phyloP scores from a whole-genome alignment of 768 basidiomycete species.

The Trametes villosa region DNA sequence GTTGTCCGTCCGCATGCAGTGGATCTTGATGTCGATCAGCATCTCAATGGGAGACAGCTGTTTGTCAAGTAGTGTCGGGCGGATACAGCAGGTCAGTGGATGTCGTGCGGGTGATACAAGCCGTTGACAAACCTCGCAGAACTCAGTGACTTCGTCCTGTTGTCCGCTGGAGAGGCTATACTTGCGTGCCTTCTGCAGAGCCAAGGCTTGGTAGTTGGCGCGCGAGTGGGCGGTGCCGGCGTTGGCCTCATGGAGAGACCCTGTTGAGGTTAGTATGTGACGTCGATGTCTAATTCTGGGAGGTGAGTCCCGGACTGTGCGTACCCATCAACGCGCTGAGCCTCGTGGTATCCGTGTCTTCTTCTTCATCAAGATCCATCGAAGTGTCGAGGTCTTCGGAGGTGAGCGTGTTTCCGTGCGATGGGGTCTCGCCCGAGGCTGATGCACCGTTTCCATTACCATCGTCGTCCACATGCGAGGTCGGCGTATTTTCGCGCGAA shows the following conservation, averaged over 20 bases:
- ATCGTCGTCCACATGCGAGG: no score
- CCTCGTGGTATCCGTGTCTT: neutral
- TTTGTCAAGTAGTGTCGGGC: neutral
- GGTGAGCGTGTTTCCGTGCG: neutral
- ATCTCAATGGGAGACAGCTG: constrained; percentile 2
- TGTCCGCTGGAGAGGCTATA: neutral
- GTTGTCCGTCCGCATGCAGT: constrained; percentile 3
- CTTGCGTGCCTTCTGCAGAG: neutral
- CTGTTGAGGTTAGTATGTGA: neutral
- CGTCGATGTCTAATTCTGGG: neutral
- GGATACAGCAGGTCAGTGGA: neutral
- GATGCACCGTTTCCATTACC: neutral
- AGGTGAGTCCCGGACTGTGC: neutral
- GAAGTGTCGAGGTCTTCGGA: neutral
- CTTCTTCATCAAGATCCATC: neutral
- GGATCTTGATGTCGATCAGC: constrained; percentile 16
- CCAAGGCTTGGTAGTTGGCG: neutral
- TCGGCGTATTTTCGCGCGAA: no score
- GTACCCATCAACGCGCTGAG: neutral
- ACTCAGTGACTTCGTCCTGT: neutral
- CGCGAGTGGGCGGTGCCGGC: neutral
- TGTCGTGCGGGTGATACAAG: neutral
- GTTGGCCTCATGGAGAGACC: neutral
- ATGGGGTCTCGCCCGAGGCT: neutral
- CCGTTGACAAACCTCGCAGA: neutral